Base-by-base conservation (phyloP, 495 filamentous ascomycete species). In the Talaromyces ruber region DNA sequence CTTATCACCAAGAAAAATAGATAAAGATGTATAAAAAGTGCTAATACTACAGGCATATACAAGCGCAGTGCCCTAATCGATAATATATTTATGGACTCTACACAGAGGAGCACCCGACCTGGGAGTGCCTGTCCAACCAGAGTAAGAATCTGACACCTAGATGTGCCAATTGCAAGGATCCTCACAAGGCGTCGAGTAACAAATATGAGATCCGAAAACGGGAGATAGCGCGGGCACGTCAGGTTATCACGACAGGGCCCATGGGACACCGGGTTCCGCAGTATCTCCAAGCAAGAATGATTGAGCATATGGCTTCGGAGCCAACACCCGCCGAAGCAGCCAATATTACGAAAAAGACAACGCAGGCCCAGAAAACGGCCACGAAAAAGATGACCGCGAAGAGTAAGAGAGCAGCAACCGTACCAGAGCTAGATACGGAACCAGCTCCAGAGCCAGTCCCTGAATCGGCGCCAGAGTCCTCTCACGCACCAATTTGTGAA, bases 31-130 rank as follows among this genome's bases (percentile, higher is more conserved):
- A 55, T 60, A 56, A 50, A 14, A 63, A 66, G 37, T 68, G 64
- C 63, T 53, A 63, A 59, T 66, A 65, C 50, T 63, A 59, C 4
- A 61, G 67, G 61, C 58, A 68, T 56, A 60, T 66, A 34, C 34
- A 66, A 22, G 62, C 63, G 56, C 60, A 66, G 56, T 65, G 60
- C 60, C 62, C 60, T 24, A 52, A 64, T 37, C 14, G 2, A n/a
- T 39, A 50, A 1, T 65, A 25, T 39, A 53, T 26, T 26, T 68
- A 52, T 28, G 56, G 62, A 16, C 53, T 57, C 62, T 68, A 56
- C 28, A 60, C 60, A 21, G 55, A 16, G 25, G 54, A 28, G 62
- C 62, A 68, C 53, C 62, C 59, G 55, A 68, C 66, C 66, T 68
- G 57, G 66, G 61, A 65, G 60, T 68, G 64, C 54, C 56, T 54